These are phyloP conservation scores for Marasmius oreades DNA, from an alignment of 1,284 basidiomycete species.

Conservation along the genomic window DNA sequence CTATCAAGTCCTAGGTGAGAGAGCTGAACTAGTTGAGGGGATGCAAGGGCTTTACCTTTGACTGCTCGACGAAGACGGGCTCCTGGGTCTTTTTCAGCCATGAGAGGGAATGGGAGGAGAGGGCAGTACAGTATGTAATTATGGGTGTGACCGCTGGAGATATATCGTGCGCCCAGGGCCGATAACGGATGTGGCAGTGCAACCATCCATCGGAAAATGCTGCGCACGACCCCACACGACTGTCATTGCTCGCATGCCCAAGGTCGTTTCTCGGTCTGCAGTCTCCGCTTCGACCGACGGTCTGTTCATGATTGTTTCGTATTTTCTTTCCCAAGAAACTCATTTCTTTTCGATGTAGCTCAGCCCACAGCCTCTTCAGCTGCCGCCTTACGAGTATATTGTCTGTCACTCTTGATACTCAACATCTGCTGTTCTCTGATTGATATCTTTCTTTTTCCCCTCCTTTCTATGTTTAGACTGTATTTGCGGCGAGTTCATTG, in stretches of 20 bases:
- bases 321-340: constrained; percentile 16
- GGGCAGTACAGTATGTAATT: constrained; percentile 19
- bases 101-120: constrained; percentile 31
- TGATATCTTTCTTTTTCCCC: not conserved
- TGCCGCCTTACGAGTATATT: constrained; percentile 75
- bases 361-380: constrained; percentile 75
- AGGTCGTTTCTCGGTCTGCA: constrained; percentile 77
- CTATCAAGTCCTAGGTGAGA: constrained; percentile 37
- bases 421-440: constrained; percentile 1
- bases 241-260: constrained; percentile 51
- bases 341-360: constrained; percentile 37
- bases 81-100: constrained; percentile 80
- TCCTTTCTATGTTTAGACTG: constrained; percentile 50
- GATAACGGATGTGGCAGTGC: constrained; percentile 1
- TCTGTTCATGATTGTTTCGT: constrained; percentile 28
- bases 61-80: constrained; percentile 74
- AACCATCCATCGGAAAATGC: not conserved
- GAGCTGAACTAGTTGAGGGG: constrained; percentile 11
- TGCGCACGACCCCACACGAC: not conserved
- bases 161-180: constrained; percentile 4
- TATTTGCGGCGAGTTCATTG: constrained; percentile 82
- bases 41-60: constrained; percentile 48
- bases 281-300: constrained; percentile 80
- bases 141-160: not conserved
- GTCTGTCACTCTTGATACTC: constrained; percentile 37